Conservation (phyloP, 805 yeast genomes). For the Isabelozyma heimii region DNA sequence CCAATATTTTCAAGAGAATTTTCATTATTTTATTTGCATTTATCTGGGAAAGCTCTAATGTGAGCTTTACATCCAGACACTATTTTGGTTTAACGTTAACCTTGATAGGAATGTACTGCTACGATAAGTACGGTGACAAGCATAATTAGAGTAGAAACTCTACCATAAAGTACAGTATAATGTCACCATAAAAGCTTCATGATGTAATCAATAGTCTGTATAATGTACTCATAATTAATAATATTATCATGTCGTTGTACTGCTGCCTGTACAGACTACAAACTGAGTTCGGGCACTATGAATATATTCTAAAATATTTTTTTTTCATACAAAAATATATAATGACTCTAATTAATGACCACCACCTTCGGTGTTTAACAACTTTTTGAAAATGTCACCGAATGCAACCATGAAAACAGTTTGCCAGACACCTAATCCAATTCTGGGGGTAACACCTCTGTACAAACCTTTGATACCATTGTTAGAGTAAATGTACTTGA, state of each 20-base stretch:
- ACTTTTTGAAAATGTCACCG: slow-evolving; percentile 70
- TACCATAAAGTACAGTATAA: neutral
- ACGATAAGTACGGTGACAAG: slow-evolving; percentile 41
- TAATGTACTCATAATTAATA: too few species aligned
- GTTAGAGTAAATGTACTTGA: slow-evolving; percentile 75
- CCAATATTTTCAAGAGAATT: slow-evolving; percentile 72
- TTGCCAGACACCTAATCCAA: slow-evolving; percentile 97
- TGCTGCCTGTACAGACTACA: neutral
- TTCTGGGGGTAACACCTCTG: slow-evolving; percentile 95
- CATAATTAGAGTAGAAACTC: neutral
- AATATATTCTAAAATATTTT: too few species aligned
- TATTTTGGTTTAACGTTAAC: slow-evolving; percentile 35
- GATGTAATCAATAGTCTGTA: too few species aligned
- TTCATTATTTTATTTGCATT: slow-evolving; percentile 67
- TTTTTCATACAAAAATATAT: neutral
- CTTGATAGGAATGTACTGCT: slow-evolving; percentile 38
- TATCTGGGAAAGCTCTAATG: slow-evolving; percentile 50
- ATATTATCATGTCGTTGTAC: too few species aligned
- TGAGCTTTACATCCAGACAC: slow-evolving; percentile 25
- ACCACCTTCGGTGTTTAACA: slow-evolving; percentile 40
- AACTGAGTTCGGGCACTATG: too few species aligned
- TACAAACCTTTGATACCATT: slow-evolving; percentile 90
- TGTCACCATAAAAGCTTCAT: too few species aligned
- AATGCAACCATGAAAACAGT: slow-evolving; percentile 98
- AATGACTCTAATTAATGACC: slow-evolving; percentile 25